A percentile compares a stretch with the other conserved stretches of the same genome.
Conservation (phyloP, 2,329 filamentous ascomycete species). For the Sporothrix pallida region DNA sequence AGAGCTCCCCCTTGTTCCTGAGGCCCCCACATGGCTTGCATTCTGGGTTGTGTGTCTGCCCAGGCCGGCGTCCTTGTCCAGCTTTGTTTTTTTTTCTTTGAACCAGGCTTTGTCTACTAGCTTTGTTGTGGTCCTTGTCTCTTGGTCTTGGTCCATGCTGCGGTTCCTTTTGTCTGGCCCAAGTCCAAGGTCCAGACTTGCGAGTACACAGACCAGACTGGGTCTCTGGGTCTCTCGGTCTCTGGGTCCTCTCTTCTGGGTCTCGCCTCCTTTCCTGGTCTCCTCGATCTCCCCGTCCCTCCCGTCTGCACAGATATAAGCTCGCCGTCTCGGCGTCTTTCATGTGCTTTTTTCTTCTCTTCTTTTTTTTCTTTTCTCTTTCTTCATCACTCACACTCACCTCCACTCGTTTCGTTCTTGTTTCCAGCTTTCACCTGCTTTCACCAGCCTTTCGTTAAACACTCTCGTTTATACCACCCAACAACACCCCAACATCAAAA, state of each 20-base stretch:
- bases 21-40: slow-evolving; percentile 18
- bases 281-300: background rate
- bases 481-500: slow-evolving; percentile 24
- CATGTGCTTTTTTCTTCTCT: background rate
- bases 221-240: background rate
- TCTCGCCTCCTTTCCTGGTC: background rate
- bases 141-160: background rate
- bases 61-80: background rate
- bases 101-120: background rate
- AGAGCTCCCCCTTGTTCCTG: slow-evolving; percentile 6
- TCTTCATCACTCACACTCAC: background rate
- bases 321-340: slow-evolving; percentile 9
- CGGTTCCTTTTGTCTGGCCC: background rate
- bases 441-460: slow-evolving; percentile 3
- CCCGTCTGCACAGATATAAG: slow-evolving; percentile 27
- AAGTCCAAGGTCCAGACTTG: background rate
- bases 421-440: slow-evolving; percentile 12
- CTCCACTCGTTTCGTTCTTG: slow-evolving; percentile 3
- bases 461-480: background rate
- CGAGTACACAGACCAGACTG: background rate
- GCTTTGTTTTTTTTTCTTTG: background rate
- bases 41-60: slow-evolving; percentile 11
- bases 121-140: background rate
- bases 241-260: background rate
- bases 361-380: background rate